Conservation (phyloP, 495 filamentous ascomycete genomes). For the Xanthoparmelia taractica region DNA sequence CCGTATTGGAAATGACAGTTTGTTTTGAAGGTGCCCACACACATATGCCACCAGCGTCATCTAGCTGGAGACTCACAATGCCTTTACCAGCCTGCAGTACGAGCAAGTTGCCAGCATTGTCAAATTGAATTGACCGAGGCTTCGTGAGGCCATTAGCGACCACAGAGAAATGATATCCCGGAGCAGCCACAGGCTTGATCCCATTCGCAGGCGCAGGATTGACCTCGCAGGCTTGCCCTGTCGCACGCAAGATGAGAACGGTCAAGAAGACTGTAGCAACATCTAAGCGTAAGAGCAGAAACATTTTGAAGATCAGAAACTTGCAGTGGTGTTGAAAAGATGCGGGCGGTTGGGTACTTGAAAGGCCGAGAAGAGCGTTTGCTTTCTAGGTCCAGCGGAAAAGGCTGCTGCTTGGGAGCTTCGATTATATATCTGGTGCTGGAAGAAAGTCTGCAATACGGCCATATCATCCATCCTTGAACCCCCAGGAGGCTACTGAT, state of each 20-base stretch:
- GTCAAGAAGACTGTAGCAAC: neutral
- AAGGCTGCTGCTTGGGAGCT: neutral
- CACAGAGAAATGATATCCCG: constrained; percentile 49
- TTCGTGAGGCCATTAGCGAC: constrained; percentile 42
- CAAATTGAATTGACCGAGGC: constrained; percentile 54
- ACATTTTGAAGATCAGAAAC: neutral
- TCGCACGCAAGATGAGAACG: neutral
- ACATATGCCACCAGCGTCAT: constrained; percentile 44
- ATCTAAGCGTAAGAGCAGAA: neutral
- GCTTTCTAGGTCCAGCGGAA: neutral
- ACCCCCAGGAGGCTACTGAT: neutral
- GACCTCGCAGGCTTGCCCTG: neutral
- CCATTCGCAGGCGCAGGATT: constrained; percentile 15
- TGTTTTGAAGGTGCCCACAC: constrained; percentile 24
- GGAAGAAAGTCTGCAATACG: neutral
- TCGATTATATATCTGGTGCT: no score
- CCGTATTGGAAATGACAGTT: neutral
- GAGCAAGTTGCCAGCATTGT: constrained; percentile 48
- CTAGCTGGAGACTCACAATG: constrained; percentile 44
- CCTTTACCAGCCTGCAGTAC: constrained; percentile 49
- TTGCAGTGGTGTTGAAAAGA: neutral
- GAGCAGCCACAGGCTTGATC: constrained; percentile 40
- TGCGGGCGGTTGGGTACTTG: neutral
- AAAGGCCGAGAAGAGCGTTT: neutral
- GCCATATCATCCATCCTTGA: neutral